These are phyloP conservation scores for Spongospora subterranea DNA, from an alignment of 208 protist genomes.

Conservation along the genomic window DNA sequence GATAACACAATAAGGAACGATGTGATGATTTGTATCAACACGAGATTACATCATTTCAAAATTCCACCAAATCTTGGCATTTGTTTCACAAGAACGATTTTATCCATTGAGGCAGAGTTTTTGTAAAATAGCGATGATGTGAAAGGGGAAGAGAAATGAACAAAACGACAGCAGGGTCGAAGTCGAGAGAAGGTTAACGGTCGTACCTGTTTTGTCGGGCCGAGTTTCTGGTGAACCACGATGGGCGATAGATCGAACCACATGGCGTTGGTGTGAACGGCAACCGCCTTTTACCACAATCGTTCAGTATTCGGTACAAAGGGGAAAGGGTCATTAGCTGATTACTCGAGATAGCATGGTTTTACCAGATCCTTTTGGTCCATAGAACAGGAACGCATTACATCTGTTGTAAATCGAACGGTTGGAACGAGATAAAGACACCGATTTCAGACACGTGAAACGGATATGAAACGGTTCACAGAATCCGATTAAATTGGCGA, in stretches of 20 bases:
- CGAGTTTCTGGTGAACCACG: background rate
- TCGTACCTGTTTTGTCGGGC: conserved; percentile 21
- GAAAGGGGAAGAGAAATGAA: no score
- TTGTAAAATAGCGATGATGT: no score
- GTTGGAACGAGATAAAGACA: no score
- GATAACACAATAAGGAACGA: no score
- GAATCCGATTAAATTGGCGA: no score
- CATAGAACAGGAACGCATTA: conserved; percentile 35
- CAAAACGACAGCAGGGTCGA: no score
- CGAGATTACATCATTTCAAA: no score
- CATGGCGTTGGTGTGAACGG: background rate
- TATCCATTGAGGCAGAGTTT: no score
- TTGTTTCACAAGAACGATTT: no score
- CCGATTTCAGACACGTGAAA: background rate
- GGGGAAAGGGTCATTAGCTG: background rate
- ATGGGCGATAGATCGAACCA: conserved; percentile 26
- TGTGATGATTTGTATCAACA: no score
- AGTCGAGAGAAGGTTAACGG: no score
- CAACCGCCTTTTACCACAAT: conserved; percentile 3
- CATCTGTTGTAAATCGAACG: background rate
- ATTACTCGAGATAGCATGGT: conserved; percentile 24
- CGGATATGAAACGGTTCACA: background rate
- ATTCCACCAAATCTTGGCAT: no score
- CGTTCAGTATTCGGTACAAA: background rate
- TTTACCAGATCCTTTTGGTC: conserved; percentile 38